phyloP scores from a whole-genome alignment of 352 stramenopile genomes.

The Phytophthora ohioensis region DNA sequence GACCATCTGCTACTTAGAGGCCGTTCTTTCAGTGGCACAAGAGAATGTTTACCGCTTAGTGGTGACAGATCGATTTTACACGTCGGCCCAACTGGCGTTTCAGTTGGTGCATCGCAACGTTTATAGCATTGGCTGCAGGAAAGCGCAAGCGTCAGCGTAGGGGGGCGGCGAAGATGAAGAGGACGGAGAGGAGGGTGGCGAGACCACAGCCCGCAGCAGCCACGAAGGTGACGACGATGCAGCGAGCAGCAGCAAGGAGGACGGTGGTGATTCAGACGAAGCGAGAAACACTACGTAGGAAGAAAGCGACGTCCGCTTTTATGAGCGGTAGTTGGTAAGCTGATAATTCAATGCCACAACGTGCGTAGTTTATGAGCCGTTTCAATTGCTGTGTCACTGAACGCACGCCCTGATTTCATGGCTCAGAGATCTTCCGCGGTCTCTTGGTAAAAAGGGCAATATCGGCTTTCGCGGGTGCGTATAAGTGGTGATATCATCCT shows the following conservation, averaged over 20 bases:
- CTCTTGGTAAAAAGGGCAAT: neutral
- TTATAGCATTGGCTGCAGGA: constrained; percentile 1
- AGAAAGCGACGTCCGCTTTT: neutral
- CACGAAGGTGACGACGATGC: neutral
- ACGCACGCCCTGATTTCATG: neutral
- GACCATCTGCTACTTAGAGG: neutral
- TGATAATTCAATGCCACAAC: neutral
- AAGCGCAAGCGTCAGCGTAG: neutral
- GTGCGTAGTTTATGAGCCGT: neutral
- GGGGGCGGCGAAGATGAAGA: no score
- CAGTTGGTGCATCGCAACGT: neutral
- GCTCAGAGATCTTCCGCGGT: neutral
- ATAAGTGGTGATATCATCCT: neutral
- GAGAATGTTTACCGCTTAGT: neutral
- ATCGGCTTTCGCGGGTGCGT: neutral
- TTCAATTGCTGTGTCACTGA: neutral
- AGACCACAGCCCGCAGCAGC: no score
- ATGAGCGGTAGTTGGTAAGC: neutral
- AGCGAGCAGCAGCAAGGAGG: neutral
- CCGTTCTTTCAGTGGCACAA: neutral
- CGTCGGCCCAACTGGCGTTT: constrained; percentile 4
- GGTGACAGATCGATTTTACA: constrained; percentile 17
- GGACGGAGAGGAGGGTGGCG: no score
- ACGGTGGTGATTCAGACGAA: neutral
- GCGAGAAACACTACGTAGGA: neutral